Evolutionary conservation across 176 grass and related monocot species (phyloP), one percentile per base, ranked within the genome.

Genomic region (Zoysia japonica): DNA sequence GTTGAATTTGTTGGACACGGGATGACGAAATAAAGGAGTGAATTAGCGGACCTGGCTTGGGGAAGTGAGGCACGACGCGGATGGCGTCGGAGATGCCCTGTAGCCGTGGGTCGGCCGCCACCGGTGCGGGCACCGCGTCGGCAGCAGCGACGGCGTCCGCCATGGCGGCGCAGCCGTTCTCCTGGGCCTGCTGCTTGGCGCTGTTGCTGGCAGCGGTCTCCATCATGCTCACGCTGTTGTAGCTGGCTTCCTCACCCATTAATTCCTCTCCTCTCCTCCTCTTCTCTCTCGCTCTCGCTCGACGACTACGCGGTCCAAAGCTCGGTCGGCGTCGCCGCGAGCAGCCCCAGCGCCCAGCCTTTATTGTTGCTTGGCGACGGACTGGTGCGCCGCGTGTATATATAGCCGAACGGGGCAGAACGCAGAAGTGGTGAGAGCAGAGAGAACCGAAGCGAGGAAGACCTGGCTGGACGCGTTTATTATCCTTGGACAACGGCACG

Each of bases 61-160:
- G 95, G 78, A 97, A 90, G 83, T 99, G 76, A 11, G 92, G 96
- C 47, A 99, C 96, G 61, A 99, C 96, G 68, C 96, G 84, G 85
- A 99, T 99, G 75, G 92, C 78, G 75, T 85, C 80, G 45, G 76
- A 89, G 75, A 99, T 99, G 79, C 88, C 92, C 83, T 99, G 75
- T 46, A 89, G 84, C 17, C 96, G 85, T 14, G 86, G 90, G 77
- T 97, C 94, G 11, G 55, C 2, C 11, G 13, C 57, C 48, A 47
- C 41, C 35, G 48, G 19, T 14, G 45, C 28, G 2, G 66, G 13
- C 4, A 42, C 64, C 52, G 52, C 52, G 52, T 14, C 50, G 11
- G 2, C 50, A 4, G 53, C 15, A 55, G 0, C 51, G 15, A 61
- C 68, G 17, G 70, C 52, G 8, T 6, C 50, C 53, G 37, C 74